phyloP scores from a whole-genome alignment of 768 basidiomycete species.

The Boletus subcaerulescens region DNA sequence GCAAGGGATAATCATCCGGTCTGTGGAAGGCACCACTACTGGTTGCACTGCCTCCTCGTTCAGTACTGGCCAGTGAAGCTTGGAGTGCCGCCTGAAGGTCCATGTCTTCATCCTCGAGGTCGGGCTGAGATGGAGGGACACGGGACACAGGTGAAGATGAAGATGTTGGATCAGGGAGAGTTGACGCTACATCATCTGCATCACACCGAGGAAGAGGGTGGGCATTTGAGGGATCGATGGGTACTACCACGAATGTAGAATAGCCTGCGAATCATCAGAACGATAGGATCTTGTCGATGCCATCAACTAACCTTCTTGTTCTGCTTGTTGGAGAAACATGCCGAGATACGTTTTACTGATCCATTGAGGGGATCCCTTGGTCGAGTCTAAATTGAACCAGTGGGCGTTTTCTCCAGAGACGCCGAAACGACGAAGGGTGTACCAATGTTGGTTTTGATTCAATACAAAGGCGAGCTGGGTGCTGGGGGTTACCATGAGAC shows the following conservation, averaged over 20 bases:
- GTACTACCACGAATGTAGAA: conserved; percentile 75
- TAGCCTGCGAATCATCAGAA: conserved; percentile 51
- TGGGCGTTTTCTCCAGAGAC: conserved; percentile 49
- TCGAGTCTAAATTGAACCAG: conserved; percentile 91
- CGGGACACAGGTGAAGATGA: conserved; percentile 18
- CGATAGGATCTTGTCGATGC: background rate
- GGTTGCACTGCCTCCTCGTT: background rate
- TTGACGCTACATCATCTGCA: conserved; percentile 68
- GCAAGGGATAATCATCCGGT: conserved; percentile 15
- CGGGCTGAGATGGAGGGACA: conserved; percentile 19
- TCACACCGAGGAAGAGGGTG: conserved; percentile 58
- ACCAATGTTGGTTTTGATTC: conserved; percentile 87
- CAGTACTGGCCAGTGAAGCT: conserved; percentile 57
- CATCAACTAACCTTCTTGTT: conserved; percentile 64
- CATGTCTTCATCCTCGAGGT: conserved; percentile 79
- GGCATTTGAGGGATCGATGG: conserved; percentile 52
- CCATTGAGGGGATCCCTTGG: conserved; percentile 69
- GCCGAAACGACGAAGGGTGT: conserved; percentile 81
- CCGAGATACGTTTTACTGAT: conserved; percentile 78
- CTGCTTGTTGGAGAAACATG: conserved; percentile 85
- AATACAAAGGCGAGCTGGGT: conserved; percentile 84
- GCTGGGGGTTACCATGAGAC: conserved; percentile 37
- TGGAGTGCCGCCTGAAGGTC: conserved; percentile 86
- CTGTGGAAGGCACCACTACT: conserved; percentile 9
- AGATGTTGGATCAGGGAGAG: conserved; percentile 54